Percentiles rank a stretch among this genome's conserved stretches.
Evolutionary conservation across 176 grass and related monocot species (phyloP).

Genomic region (Puya raimondii): DNA sequence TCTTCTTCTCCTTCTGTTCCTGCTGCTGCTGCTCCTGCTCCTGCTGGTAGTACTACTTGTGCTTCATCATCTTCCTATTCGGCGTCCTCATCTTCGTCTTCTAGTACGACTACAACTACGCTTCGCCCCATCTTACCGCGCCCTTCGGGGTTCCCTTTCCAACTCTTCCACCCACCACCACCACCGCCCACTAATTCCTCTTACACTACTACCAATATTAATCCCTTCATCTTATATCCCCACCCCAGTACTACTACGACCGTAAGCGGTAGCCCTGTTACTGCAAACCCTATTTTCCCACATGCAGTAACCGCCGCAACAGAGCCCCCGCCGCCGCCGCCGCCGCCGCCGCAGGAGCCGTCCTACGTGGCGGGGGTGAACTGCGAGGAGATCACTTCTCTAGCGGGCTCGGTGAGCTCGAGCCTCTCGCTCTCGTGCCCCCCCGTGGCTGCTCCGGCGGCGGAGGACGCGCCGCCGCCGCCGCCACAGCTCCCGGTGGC

Average conservation of each 20-base stretch:
- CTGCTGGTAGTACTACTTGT: conserved; percentile 18
- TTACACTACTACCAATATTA: neutral
- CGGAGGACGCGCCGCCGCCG: neutral
- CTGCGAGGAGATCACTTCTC: conserved; percentile 25
- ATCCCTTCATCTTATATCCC: neutral
- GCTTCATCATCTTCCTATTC: neutral
- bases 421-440: conserved; percentile 13
- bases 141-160: conserved; percentile 1
- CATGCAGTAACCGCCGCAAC: conserved; percentile 12
- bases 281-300: neutral
- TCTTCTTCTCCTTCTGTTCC: conserved; percentile 15
- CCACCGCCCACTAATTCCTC: neutral
- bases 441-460: neutral
- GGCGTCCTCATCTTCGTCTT: conserved; percentile 11
- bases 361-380: conserved; percentile 8
- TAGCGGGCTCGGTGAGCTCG: conserved; percentile 23
- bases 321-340: conserved; percentile 19
- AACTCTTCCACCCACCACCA: conserved; percentile 7
- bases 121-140: conserved; percentile 21
- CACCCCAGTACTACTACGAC: neutral
- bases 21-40: conserved; percentile 17
- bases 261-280: neutral
- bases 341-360: conserved; percentile 30
- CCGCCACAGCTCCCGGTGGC: neutral
- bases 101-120: conserved; percentile 4